Conservation (phyloP, 2,329 filamentous ascomycete genomes). For the Aspergillus clavatus region DNA sequence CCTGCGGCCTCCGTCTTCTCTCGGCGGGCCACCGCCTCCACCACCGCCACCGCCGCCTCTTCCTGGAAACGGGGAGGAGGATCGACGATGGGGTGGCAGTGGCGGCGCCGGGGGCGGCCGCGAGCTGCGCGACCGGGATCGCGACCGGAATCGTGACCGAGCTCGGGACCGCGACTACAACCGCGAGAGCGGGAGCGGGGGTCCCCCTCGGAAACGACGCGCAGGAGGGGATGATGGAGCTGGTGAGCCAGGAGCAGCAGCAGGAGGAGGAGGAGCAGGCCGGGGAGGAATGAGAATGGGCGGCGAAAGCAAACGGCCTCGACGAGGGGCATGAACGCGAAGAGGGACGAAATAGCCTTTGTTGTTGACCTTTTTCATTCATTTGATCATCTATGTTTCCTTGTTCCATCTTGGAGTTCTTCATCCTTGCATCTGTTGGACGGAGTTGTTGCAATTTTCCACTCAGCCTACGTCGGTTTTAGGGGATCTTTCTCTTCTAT, state of each 20-base stretch:
- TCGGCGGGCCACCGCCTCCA: constrained; percentile 25
- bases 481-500: constrained; percentile 6
- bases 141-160: constrained; percentile 33
- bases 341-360: constrained; percentile 1
- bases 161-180: constrained; percentile 30
- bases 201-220: constrained; percentile 35
- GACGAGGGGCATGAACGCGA: constrained; percentile 32
- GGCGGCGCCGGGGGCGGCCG: constrained; percentile 18
- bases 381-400: constrained; percentile 9
- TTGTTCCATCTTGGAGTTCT: constrained; percentile 9
- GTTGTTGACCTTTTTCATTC: constrained; percentile 11
- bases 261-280: constrained; percentile 15
- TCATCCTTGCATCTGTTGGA: constrained; percentile 12
- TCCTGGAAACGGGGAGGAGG: constrained; percentile 24
- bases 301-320: constrained; percentile 39
- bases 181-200: constrained; percentile 24
- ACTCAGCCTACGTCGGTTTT: constrained; percentile 3
- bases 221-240: constrained; percentile 31
- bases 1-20: constrained; percentile 30
- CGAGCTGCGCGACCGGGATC: constrained; percentile 34
- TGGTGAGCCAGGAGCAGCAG: constrained; percentile 19
- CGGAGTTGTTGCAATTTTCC: constrained; percentile 12
- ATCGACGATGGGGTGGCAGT: constrained; percentile 28
- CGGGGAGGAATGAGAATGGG: constrained; percentile 38
- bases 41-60: constrained; percentile 28